Evolutionary conservation across 345 rosid genomes (phyloP).

Genomic region (Heritiera fomes): DNA sequence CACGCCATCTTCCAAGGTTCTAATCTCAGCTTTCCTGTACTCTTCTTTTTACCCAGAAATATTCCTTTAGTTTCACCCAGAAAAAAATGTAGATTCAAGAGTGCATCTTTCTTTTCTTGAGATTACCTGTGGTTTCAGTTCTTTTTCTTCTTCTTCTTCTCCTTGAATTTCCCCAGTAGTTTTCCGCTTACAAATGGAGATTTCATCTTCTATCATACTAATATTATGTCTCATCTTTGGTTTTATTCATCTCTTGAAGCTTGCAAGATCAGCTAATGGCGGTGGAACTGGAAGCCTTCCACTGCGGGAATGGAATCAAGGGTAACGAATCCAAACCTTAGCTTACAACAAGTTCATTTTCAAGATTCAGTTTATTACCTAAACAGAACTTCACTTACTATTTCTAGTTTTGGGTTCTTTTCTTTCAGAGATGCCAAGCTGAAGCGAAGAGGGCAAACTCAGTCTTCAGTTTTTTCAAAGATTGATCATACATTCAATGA

Average conservation of each 20-base stretch:
- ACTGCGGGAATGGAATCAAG: conserved; percentile 40
- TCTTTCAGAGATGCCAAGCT: conserved; percentile 42
- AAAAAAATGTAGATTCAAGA: not conserved
- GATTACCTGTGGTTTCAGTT: not conserved
- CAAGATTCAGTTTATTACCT: not conserved
- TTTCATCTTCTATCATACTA: not conserved
- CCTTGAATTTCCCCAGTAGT: not conserved
- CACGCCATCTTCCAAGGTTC: conserved; percentile 53
- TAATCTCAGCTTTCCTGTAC: not conserved
- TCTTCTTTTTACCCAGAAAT: not conserved
- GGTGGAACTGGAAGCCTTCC: conserved; percentile 30
- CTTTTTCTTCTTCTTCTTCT: not conserved
- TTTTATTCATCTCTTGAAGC: conserved; percentile 25
- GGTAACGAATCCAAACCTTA: conserved; percentile 33
- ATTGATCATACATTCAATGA: conserved; percentile 30
- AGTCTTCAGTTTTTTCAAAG: conserved; percentile 36
- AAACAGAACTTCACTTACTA: not conserved
- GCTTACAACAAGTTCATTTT: conserved; percentile 5
- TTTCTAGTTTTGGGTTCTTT: not conserved
- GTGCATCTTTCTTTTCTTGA: not conserved
- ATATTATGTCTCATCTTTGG: not conserved
- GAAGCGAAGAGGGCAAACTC: conserved; percentile 60
- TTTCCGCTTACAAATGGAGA: not conserved
- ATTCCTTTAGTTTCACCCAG: too few species aligned
- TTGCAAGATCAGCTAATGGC: conserved; percentile 32